Evolutionary conservation across 495 filamentous ascomycete species (phyloP), one percentile per base, ranked within the genome.

Genomic region (Evernia prunastri): DNA sequence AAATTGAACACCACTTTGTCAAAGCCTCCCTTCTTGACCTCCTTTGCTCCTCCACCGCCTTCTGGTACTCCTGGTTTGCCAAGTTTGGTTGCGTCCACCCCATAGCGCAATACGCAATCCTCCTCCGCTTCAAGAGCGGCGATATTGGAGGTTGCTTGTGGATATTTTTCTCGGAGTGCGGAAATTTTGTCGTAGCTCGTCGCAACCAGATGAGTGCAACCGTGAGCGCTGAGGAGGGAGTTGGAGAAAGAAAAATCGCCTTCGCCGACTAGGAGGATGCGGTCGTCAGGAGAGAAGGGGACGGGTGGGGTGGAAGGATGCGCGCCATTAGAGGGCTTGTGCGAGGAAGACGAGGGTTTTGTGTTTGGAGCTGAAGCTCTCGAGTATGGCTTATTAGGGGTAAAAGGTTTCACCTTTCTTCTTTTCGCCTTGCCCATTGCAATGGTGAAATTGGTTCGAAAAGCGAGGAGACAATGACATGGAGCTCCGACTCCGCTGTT

Each of bases 1-100:
- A 98, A 98, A 78, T 96, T 96, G 81, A 97, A 98, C 56, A 91
- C 82, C 58, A 97, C 86, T 42, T 83, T 77, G 72, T 96, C 88
- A 78, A 87, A 93, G 3, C 71, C 72, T 15, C 80, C 83, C 13
- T 65, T 66, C 59, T 73, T 73, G 49, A 81, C 58, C 36, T 80
- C 74, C 61, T 80, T 82, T 17, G 80, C 73, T 35, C 66, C 69
- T 47, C 70, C 39, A 35, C 61, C 69, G 40, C 70, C 39, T 13
- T 62, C 63, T 7, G 76, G 70, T 18, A 75, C 74, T 49, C 71
- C 63, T 7, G 67, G 64, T 36, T 74, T 75, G 66, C 80, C 80
- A 67, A 92, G 82, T 71, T 87, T 91, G 57, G 81, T 84, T 4
- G 88, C 91, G 73, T 96, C 90, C 63, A 94, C 73, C 18, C 78